These are phyloP conservation scores for Silene uniflora DNA, from an alignment of 148 eudicot genomes.

Conservation along the genomic window DNA sequence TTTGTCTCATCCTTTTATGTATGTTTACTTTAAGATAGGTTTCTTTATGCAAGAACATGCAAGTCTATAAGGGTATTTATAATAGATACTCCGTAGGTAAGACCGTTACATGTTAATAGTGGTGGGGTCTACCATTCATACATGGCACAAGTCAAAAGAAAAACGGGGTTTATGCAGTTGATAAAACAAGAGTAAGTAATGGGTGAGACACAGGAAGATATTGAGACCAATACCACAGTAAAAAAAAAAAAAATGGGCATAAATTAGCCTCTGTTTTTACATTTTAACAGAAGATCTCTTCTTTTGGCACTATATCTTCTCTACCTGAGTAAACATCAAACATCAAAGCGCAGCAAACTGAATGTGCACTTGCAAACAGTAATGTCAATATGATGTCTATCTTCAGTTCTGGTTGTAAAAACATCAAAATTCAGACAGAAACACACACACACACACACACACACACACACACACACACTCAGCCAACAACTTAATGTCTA, in stretches of 20 bases:
- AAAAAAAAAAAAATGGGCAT: conserved; percentile 1
- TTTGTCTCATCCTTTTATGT: not conserved
- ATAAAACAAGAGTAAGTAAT: not conserved
- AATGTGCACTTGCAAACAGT: not conserved
- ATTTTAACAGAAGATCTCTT: not conserved
- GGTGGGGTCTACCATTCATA: not conserved
- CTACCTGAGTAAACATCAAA: not conserved
- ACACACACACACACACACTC: not conserved
- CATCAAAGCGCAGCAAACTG: not conserved
- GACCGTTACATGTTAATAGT: too few relatives aligned
- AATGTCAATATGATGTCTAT: not conserved
- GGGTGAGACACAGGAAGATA: not conserved
- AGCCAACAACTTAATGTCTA: not conserved
- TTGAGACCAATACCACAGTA: not conserved
- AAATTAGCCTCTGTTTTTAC: not conserved
- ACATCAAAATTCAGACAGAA: not conserved
- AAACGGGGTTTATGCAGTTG: not conserved
- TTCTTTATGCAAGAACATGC: not conserved
- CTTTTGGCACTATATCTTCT: not conserved
- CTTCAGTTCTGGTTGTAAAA: not conserved
- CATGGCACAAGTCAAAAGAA: not conserved
- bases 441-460: too few relatives aligned
- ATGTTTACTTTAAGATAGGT: not conserved
- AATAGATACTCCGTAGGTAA: too few relatives aligned
- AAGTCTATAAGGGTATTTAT: not conserved